Base-by-base conservation (phyloP, 108 stramenopile genomes). In the Nitzschia sp. region DNA sequence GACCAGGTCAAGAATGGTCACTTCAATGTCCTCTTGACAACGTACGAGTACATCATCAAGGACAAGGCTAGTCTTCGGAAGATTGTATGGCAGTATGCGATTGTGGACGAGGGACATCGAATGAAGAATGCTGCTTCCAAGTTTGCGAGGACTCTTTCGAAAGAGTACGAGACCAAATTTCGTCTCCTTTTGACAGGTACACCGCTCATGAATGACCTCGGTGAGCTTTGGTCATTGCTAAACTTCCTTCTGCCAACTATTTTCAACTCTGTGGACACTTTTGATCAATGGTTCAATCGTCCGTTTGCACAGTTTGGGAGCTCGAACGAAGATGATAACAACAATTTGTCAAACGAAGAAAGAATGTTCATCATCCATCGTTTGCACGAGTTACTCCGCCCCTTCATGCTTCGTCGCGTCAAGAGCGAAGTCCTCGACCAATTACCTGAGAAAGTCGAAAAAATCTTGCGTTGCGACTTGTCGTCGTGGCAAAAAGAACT, bases 91-190 rank as follows among this genome's bases (percentile, higher is more conserved):
- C 89, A 94, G 61, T 90, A 92, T 73, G 88, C 92, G 41, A 89
- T 98, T 57, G 92, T 98, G 17, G 97, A 97, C 71, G 96, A 97
- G 65, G 94, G 98, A 17, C 91, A 94, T 72, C 74, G 87, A 6
- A 78, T 93, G 81, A 96, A 96, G 72, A 96, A 96, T 64, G 82
- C 88, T 16, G 52, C 82, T 11, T 82, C 81, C 46, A 81, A 86
- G 44, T 84, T 92, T 64, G 79, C 84, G 46, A 80, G 73, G 44
- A 91, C 89, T 23, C 77, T 93, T n/a, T 59, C 82, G 5, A 72
- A 83, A 16, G 71, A 77, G 34, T 84, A 88, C 63, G 63, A 53
- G 25, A 87, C 85, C 33, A 63, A 71, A 26, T 69, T 79, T 55
- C 75, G 91, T 29, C 58, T 96, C 8, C 73, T 96, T 2, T 69